Percentiles rank a stretch among this genome's conserved stretches.
Evolutionary conservation across 768 basidiomycete species (phyloP).

Genomic region (Fistulinella prunicolor): DNA sequence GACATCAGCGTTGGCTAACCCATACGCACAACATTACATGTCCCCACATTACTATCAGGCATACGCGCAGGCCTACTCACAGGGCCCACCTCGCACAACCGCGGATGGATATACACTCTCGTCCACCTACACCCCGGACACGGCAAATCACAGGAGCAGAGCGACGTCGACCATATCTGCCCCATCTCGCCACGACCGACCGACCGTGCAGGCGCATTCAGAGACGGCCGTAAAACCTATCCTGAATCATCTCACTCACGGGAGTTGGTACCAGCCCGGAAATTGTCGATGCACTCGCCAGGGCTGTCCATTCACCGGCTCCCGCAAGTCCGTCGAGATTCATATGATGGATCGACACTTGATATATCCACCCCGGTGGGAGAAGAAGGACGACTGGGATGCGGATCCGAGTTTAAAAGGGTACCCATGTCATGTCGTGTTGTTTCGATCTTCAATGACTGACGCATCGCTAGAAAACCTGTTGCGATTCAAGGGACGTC

Average conservation of each 20-base stretch:
- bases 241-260: conserved; percentile 19
- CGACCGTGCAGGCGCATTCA: conserved; percentile 1
- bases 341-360: conserved; percentile 93
- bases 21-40: conserved; percentile 25
- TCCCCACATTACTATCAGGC: conserved; percentile 58
- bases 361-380: conserved; percentile 74
- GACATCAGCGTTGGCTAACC: conserved; percentile 27
- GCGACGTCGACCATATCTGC: not conserved
- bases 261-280: conserved; percentile 64
- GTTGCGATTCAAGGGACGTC: conserved; percentile 79
- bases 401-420: conserved; percentile 80
- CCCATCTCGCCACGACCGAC: conserved; percentile 1
- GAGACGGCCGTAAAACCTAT: conserved; percentile 11
- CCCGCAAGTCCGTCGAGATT: conserved; percentile 64
- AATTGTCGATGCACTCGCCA: conserved; percentile 55
- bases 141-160: not conserved
- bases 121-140: conserved; percentile 34
- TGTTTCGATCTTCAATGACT: not conserved
- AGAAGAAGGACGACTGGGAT: conserved; percentile 68
- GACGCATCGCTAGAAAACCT: conserved; percentile 50
- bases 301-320: conserved; percentile 68
- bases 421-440: conserved; percentile 36
- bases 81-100: conserved; percentile 22
- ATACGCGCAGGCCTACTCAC: conserved; percentile 37
- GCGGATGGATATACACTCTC: conserved; percentile 39